These are phyloP conservation scores for Vicia sativa DNA, from an alignment of 306 rosid species.

Conservation along the genomic window DNA sequence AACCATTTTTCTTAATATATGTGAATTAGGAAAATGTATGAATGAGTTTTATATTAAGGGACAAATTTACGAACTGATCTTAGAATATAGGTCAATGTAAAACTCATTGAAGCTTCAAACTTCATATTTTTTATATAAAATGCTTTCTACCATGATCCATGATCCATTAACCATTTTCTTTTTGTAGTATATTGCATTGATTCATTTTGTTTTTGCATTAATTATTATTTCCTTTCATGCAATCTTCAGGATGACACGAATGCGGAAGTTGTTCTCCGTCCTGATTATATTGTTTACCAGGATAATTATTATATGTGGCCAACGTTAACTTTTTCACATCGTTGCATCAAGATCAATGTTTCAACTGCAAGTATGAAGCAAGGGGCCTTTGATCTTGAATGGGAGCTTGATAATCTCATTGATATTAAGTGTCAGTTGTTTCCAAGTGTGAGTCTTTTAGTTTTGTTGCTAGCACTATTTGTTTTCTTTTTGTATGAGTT, in stretches of 20 bases:
- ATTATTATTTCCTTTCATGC: constrained; percentile 35
- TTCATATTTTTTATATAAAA: constrained; percentile 16
- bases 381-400: constrained; percentile 63
- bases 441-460: constrained; percentile 64
- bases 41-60: not conserved
- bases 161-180: constrained; percentile 11
- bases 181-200: not conserved
- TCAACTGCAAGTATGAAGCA: constrained; percentile 47
- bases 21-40: not conserved
- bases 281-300: constrained; percentile 76
- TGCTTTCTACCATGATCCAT: constrained; percentile 6
- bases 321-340: constrained; percentile 62
- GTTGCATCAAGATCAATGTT: constrained; percentile 63
- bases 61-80: constrained; percentile 3
- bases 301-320: constrained; percentile 66
- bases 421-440: constrained; percentile 59
- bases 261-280: constrained; percentile 68
- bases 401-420: constrained; percentile 67
- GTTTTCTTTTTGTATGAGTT: constrained; percentile 21
- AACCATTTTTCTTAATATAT: not conserved
- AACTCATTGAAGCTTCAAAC: constrained; percentile 4
- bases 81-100: constrained; percentile 8
- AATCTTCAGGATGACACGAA: constrained; percentile 67
- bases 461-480: constrained; percentile 27
- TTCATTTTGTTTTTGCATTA: constrained; percentile 35